Evolutionary conservation across 495 filamentous ascomycete species (phyloP).

Genomic region (Penicillium salamii): DNA sequence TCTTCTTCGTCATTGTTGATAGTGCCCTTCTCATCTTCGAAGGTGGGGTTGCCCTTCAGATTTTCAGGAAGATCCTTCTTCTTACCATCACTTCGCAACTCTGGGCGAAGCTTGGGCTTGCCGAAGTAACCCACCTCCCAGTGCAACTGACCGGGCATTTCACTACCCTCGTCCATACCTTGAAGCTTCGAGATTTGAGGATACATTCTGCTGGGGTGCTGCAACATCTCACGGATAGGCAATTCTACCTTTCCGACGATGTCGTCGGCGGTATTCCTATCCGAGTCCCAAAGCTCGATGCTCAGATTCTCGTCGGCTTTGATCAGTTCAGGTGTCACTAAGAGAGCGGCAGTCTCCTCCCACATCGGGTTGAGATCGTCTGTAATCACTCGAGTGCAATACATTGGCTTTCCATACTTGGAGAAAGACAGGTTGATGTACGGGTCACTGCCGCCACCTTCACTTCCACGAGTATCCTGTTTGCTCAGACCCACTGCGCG

Average conservation of each 20-base stretch:
- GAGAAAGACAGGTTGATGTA: slow-evolving; percentile 76
- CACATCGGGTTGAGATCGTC: slow-evolving; percentile 94
- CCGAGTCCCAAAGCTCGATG: slow-evolving; percentile 94
- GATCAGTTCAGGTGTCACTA: slow-evolving; percentile 83
- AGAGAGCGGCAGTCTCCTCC: slow-evolving; percentile 82
- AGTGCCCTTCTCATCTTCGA: slow-evolving; percentile 88
- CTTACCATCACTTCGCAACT: slow-evolving; percentile 81
- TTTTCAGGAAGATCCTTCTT: slow-evolving; percentile 69
- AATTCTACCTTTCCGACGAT: slow-evolving; percentile 92
- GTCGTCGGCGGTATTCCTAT: slow-evolving; percentile 84
- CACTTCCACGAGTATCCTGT: slow-evolving; percentile 78
- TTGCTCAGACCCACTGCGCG: slow-evolving; percentile 83
- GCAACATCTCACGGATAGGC: slow-evolving; percentile 89
- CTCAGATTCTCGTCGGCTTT: slow-evolving; percentile 90
- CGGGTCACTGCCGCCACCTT: slow-evolving; percentile 89
- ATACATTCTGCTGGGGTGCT: slow-evolving; percentile 89
- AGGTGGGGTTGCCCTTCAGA: slow-evolving; percentile 67
- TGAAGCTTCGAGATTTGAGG: slow-evolving; percentile 81
- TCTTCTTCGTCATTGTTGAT: slow-evolving; percentile 74
- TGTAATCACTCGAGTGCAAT: slow-evolving; percentile 91
- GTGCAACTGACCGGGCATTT: slow-evolving; percentile 89
- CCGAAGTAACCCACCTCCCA: slow-evolving; percentile 96
- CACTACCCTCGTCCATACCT: slow-evolving; percentile 75
- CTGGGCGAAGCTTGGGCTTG: slow-evolving; percentile 80
- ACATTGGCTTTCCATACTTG: slow-evolving; percentile 97